Percentiles rank a stretch among this genome's conserved stretches.
phyloP scores from a whole-genome alignment of 495 filamentous ascomycete species.

The Hyaloscypha finlandica region DNA sequence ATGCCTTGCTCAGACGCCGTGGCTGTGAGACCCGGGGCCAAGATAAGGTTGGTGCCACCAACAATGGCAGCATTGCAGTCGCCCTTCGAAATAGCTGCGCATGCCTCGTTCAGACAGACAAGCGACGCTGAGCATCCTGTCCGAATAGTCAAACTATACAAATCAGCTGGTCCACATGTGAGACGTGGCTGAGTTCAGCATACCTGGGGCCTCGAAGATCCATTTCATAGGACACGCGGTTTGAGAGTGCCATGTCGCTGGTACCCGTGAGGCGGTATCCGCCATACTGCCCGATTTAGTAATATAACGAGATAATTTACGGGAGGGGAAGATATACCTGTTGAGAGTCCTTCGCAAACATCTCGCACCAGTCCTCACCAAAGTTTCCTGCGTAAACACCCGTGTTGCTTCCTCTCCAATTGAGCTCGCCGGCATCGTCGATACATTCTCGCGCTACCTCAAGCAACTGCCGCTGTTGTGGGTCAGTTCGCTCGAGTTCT shows the following conservation, averaged over 20 bases:
- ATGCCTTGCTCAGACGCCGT: slow-evolving; percentile 39
- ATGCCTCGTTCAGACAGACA: slow-evolving; percentile 34
- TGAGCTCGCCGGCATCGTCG: slow-evolving; percentile 25
- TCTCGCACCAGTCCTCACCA: slow-evolving; percentile 30
- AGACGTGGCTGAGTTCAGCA: slow-evolving; percentile 13
- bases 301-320: too few relatives aligned
- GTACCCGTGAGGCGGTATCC: slow-evolving; percentile 36
- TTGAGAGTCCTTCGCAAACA: slow-evolving; percentile 39
- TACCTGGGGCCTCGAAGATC: slow-evolving; percentile 57
- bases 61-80: slow-evolving; percentile 45
- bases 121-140: slow-evolving; percentile 27
- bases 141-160: slow-evolving; percentile 34
- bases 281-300: slow-evolving; percentile 20
- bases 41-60: slow-evolving; percentile 32
- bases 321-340: too few relatives aligned
- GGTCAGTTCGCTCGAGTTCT: slow-evolving; percentile 56
- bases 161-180: slow-evolving; percentile 34
- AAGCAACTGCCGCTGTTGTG: slow-evolving; percentile 56
- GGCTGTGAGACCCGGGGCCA: slow-evolving; percentile 18
- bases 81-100: background rate
- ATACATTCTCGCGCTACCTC: slow-evolving; percentile 45
- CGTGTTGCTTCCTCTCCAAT: slow-evolving; percentile 28
- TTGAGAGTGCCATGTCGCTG: slow-evolving; percentile 54
- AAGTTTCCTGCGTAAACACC: slow-evolving; percentile 32
- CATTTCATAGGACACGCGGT: slow-evolving; percentile 60